A percentile compares a stretch with the other conserved stretches of the same genome.
These are phyloP conservation scores for Irpex sp. DNA, from an alignment of 1,284 basidiomycete genomes.

Conservation along the genomic window DNA sequence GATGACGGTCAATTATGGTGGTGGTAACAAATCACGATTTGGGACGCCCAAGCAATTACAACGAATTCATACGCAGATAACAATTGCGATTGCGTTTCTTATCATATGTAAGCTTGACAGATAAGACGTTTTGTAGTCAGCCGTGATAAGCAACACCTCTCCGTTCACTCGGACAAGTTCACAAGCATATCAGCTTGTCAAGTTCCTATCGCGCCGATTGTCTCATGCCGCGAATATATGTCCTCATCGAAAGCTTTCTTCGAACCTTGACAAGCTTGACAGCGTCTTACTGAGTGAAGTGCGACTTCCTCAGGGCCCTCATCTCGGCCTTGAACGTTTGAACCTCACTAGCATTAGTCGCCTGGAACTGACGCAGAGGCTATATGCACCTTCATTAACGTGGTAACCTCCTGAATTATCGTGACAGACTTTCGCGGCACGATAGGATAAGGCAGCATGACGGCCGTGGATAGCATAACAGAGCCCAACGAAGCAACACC, in stretches of 20 bases:
- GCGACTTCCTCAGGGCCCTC: not conserved
- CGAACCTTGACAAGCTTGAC: not conserved
- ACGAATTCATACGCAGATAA: too few species aligned
- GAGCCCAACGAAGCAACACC: not conserved
- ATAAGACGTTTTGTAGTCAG: too few species aligned
- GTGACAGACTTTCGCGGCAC: not conserved
- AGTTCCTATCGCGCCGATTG: not conserved
- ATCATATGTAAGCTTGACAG: too few species aligned
- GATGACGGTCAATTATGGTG: not conserved
- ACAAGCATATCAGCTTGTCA: too few species aligned
- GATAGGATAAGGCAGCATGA: not conserved
- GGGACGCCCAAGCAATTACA: too few species aligned
- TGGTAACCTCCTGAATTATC: not conserved
- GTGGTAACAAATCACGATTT: not conserved
- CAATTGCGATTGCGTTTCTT: too few species aligned
- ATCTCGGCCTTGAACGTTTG: not conserved
- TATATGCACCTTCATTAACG: not conserved
- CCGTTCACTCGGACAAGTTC: too few species aligned
- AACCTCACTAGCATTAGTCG: too few species aligned
- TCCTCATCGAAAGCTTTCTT: not conserved
- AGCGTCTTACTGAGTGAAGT: not conserved
- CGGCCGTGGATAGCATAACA: not conserved
- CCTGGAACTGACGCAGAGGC: not conserved
- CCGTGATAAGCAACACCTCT: too few species aligned
- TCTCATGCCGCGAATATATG: not conserved